Conservation (phyloP, 305 asterid species). For the Lippia alba region DNA sequence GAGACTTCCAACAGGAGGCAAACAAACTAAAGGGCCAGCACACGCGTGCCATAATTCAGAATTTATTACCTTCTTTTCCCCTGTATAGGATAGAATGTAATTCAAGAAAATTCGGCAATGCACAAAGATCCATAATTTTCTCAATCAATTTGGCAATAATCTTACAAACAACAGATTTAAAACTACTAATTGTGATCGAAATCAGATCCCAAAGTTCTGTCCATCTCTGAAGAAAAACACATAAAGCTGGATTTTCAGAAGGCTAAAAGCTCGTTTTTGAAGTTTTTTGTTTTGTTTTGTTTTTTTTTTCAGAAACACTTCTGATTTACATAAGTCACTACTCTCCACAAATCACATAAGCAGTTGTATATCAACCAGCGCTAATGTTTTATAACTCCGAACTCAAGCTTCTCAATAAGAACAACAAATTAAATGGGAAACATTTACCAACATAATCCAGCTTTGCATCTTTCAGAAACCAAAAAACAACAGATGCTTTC, state of each 20-base stretch:
- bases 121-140: no score
- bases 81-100: conserved; percentile 36
- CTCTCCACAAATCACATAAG: no score
- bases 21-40: conserved; percentile 93
- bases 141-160: no score
- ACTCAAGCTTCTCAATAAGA: conserved; percentile 6
- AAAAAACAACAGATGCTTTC: not conserved
- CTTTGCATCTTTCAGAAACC: not conserved
- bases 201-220: conserved; percentile 13
- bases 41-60: conserved; percentile 99
- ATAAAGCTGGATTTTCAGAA: conserved; percentile 23
- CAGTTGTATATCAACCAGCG: no score
- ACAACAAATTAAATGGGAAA: not conserved
- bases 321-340: conserved; percentile 22
- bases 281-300: not conserved
- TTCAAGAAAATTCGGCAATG: no score
- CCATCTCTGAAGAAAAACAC: conserved; percentile 7
- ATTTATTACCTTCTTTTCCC: conserved; percentile 76
- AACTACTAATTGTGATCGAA: conserved; percentile 14
- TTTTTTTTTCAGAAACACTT: conserved; percentile 1
- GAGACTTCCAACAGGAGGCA: conserved; percentile 95
- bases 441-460: not conserved
- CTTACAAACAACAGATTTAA: not conserved
- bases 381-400: conserved; percentile 18
- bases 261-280: conserved; percentile 7